Evolutionary conservation across 164 flowering plant genomes (phyloP).

Genomic region (Berberis thunbergii): DNA sequence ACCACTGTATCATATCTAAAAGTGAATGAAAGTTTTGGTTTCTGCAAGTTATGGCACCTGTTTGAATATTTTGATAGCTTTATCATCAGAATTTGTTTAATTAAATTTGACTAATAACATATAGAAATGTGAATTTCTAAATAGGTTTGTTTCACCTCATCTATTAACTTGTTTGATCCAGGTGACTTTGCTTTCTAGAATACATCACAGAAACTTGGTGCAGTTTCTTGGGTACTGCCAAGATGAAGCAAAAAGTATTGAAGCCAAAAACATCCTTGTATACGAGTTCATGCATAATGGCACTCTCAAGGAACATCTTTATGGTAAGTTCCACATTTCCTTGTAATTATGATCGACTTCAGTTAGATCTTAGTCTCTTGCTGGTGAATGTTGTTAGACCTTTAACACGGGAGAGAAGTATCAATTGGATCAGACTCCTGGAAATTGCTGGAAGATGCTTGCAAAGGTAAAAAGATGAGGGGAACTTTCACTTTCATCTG

Average conservation of each 20-base stretch:
- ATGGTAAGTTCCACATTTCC: conserved; percentile 35
- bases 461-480: conserved; percentile 48
- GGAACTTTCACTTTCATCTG: too few species aligned
- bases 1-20: too few species aligned
- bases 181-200: conserved; percentile 95
- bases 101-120: too few species aligned
- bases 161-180: conserved; percentile 12
- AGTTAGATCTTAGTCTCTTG: conserved; percentile 4
- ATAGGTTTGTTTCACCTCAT: too few species aligned
- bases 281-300: conserved; percentile 99
- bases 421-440: conserved; percentile 90
- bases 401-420: conserved; percentile 36
- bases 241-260: conserved; percentile 78
- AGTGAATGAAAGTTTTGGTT: too few species aligned
- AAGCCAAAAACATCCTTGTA: conserved; percentile 73
- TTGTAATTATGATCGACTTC: conserved; percentile 3
- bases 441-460: conserved; percentile 99
- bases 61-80: too few species aligned
- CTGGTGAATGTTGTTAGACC: conserved; percentile 33
- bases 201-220: conserved; percentile 94
- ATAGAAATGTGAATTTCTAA: too few species aligned
- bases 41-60: too few species aligned
- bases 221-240: conserved; percentile 95
- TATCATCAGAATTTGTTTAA: too few species aligned
- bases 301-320: conserved; percentile 94